phyloP scores from a whole-genome alignment of 345 rosid genomes.

The Camelina sativa region DNA sequence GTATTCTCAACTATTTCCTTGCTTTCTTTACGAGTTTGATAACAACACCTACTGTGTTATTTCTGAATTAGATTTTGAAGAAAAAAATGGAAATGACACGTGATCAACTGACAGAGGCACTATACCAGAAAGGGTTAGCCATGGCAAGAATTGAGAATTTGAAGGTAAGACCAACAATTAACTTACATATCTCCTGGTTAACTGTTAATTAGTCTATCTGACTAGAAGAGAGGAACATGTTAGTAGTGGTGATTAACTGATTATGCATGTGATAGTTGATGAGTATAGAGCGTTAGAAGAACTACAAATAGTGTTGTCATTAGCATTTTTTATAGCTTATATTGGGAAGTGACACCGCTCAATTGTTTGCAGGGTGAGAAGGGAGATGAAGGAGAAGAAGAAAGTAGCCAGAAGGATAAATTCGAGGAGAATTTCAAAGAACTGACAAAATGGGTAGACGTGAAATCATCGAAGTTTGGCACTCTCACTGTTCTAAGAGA shows the following conservation, averaged over 20 bases:
- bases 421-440: constrained; percentile 84
- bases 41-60: neutral
- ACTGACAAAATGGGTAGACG: constrained; percentile 84
- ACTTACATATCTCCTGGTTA: constrained; percentile 8
- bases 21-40: constrained; percentile 3
- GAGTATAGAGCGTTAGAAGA: neutral
- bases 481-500: constrained; percentile 76
- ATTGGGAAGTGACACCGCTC: neutral
- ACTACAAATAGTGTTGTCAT: constrained; percentile 2
- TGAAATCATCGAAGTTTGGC: constrained; percentile 78
- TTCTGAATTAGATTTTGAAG: constrained; percentile 53
- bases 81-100: constrained; percentile 83
- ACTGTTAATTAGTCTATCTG: constrained; percentile 30
- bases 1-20: neutral
- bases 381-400: constrained; percentile 50
- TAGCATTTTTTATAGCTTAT: constrained; percentile 10
- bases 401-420: constrained; percentile 51
- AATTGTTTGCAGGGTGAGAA: constrained; percentile 53
- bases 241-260: neutral
- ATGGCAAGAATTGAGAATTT: constrained; percentile 63
- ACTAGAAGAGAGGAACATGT: neutral
- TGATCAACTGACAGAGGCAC: constrained; percentile 84
- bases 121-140: constrained; percentile 90
- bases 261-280: neutral
- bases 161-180: constrained; percentile 48